Percentiles rank a stretch among this genome's conserved stretches.
phyloP scores from a whole-genome alignment of 2,329 filamentous ascomycete species.

The Coniochaeta pulveracea region DNA sequence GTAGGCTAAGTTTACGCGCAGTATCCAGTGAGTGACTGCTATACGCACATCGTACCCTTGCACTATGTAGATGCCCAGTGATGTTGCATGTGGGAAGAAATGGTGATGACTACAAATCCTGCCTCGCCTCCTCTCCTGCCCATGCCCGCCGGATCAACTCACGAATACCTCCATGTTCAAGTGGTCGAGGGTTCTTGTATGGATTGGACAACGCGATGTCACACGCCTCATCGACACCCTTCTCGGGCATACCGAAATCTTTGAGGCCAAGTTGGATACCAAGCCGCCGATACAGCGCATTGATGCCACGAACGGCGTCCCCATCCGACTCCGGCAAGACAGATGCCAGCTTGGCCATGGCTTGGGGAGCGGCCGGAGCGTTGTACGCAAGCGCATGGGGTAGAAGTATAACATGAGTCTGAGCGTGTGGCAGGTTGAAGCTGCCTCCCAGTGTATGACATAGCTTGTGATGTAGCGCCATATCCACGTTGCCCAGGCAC shows the following conservation, averaged over 20 bases:
- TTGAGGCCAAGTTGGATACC: slow-evolving; percentile 37
- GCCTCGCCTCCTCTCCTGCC: slow-evolving; percentile 41
- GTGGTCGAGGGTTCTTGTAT: slow-evolving; percentile 42
- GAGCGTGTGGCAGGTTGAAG: slow-evolving; percentile 52
- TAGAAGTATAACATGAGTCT: slow-evolving; percentile 51
- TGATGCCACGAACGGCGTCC: slow-evolving; percentile 45
- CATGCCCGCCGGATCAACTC: slow-evolving; percentile 44
- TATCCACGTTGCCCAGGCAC: slow-evolving; percentile 45
- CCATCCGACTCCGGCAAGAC: slow-evolving; percentile 44
- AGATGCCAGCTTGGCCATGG: slow-evolving; percentile 39
- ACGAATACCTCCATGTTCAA: slow-evolving; percentile 36
- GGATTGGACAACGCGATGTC: slow-evolving; percentile 44
- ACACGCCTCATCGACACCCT: slow-evolving; percentile 41
- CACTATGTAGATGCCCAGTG: no score
- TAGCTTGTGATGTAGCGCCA: slow-evolving; percentile 57
- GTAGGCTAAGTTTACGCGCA: no score
- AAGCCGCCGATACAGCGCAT: slow-evolving; percentile 39
- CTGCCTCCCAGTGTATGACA: slow-evolving; percentile 53
- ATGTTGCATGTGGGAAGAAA: no score
- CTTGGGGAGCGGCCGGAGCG: slow-evolving; percentile 38
- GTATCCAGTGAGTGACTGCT: no score
- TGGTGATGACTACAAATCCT: slow-evolving; percentile 39
- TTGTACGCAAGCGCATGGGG: slow-evolving; percentile 54
- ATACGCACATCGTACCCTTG: no score
- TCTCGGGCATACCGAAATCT: slow-evolving; percentile 44